Evolutionary conservation across 345 rosid species (phyloP).

Genomic region (Boechera retrofracta): DNA sequence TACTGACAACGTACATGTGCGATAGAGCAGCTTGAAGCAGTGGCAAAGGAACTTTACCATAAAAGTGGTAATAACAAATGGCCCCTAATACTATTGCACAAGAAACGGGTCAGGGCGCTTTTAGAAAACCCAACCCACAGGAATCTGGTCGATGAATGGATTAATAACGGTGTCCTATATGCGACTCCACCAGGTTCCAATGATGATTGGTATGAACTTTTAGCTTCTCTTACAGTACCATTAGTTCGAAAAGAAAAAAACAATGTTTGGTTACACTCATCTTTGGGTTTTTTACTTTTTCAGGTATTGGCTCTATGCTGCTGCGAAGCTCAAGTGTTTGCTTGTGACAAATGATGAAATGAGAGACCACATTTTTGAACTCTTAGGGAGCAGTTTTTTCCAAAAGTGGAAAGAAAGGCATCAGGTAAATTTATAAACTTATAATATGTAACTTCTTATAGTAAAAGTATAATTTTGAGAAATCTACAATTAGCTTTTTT

Average conservation of each 20-base stretch:
- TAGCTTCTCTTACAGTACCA: background rate
- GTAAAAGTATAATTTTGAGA: constrained; percentile 17
- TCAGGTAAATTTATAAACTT: constrained; percentile 43
- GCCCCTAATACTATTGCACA: constrained; percentile 81
- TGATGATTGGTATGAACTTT: constrained; percentile 78
- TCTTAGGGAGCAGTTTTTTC: constrained; percentile 68
- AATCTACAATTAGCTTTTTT: constrained; percentile 17
- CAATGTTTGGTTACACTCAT: constrained; percentile 18
- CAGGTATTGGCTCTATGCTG: constrained; percentile 95
- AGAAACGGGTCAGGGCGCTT: constrained; percentile 65
- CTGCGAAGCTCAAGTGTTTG: constrained; percentile 77
- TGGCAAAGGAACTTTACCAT: constrained; percentile 60
- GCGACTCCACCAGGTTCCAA: constrained; percentile 88
- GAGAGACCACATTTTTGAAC: constrained; percentile 95
- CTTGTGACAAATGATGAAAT: constrained; percentile 92
- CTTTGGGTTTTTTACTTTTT: background rate
- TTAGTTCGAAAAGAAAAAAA: background rate
- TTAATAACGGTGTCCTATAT: constrained; percentile 58
- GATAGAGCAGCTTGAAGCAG: constrained; percentile 85
- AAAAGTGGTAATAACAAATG: constrained; percentile 59
- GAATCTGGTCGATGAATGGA: constrained; percentile 71
- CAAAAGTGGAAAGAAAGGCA: constrained; percentile 91
- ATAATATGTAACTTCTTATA: background rate
- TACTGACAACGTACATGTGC: constrained; percentile 32
- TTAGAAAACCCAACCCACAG: constrained; percentile 59